Conservation (phyloP, 192 early-diverging fungal species). For the Jimgerdemannia lactiflua region DNA sequence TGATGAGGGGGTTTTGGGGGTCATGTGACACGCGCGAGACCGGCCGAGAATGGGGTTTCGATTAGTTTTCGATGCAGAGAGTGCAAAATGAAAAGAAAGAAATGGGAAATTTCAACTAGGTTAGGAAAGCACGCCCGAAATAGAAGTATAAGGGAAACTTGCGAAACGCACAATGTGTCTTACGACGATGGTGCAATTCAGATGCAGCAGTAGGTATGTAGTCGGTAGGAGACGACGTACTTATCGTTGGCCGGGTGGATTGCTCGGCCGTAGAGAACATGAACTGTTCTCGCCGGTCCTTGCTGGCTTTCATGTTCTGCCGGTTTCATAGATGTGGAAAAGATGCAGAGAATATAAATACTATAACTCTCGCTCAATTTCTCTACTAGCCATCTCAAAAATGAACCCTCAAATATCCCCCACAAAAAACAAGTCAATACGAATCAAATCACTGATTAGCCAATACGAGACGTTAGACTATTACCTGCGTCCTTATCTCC, state of each 20-base stretch:
- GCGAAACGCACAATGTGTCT: not conserved
- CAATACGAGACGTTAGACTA: too few relatives aligned
- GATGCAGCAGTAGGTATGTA: constrained; percentile 5
- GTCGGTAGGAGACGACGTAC: constrained; percentile 20
- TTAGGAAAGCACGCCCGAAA: not conserved
- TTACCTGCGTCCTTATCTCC: constrained; percentile 84
- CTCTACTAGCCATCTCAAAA: too few relatives aligned
- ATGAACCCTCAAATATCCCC: too few relatives aligned
- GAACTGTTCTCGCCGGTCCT: constrained; percentile 89
- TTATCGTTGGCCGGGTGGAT: constrained; percentile 25
- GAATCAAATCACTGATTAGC: too few relatives aligned
- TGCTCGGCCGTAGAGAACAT: constrained; percentile 52
- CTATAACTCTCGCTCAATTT: too few relatives aligned
- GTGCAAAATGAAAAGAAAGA: not conserved
- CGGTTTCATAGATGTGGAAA: too few relatives aligned
- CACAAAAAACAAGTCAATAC: too few relatives aligned
- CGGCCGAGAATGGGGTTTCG: not conserved
- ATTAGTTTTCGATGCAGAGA: not conserved
- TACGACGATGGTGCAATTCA: constrained; percentile 1
- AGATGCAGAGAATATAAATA: too few relatives aligned
- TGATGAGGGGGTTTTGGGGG: not conserved
- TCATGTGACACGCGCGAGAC: not conserved
- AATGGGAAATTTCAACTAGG: not conserved
- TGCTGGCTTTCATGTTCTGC: constrained; percentile 93
- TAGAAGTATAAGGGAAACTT: not conserved